phyloP scores from a whole-genome alignment of 441 rosid species.

The Pelargonium fulgidum region DNA sequence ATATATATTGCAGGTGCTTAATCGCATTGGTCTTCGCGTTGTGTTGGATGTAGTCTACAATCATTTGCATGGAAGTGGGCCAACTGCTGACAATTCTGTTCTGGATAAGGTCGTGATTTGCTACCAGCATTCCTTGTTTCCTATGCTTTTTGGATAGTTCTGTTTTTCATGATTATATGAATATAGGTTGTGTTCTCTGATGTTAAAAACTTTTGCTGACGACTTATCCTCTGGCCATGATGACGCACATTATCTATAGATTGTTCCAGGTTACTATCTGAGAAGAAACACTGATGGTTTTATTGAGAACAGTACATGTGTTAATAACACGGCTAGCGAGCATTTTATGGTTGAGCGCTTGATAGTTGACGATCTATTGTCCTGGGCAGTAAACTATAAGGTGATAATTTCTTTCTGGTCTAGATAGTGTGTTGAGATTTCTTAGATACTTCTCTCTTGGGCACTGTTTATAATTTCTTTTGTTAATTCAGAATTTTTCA shows the following conservation, averaged over 20 bases:
- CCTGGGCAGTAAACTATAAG: slow-evolving; percentile 88
- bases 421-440: not conserved
- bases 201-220: slow-evolving; percentile 5
- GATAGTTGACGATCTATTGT: slow-evolving; percentile 75
- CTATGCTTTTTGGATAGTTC: slow-evolving; percentile 12
- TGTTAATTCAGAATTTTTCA: not conserved
- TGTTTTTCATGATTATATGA: slow-evolving; percentile 6
- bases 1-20: slow-evolving; percentile 55
- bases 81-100: slow-evolving; percentile 68
- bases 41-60: slow-evolving; percentile 94
- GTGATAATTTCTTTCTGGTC: slow-evolving; percentile 29
- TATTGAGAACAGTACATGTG: slow-evolving; percentile 81
- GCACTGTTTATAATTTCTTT: not conserved
- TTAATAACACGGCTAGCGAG: slow-evolving; percentile 95
- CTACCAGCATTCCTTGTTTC: slow-evolving; percentile 7
- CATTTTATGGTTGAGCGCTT: slow-evolving; percentile 93
- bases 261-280: slow-evolving; percentile 98
- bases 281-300: slow-evolving; percentile 77
- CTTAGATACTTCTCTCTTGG: not conserved
- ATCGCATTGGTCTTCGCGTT: slow-evolving; percentile 55
- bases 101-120: slow-evolving; percentile 72
- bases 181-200: slow-evolving; percentile 5
- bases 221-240: slow-evolving; percentile 14
- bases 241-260: slow-evolving; percentile 36
- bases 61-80: slow-evolving; percentile 89